Evolutionary conservation across 306 rosid genomes (phyloP), one percentile per base, ranked within the genome.

Genomic region (Lagenaria siceraria): DNA sequence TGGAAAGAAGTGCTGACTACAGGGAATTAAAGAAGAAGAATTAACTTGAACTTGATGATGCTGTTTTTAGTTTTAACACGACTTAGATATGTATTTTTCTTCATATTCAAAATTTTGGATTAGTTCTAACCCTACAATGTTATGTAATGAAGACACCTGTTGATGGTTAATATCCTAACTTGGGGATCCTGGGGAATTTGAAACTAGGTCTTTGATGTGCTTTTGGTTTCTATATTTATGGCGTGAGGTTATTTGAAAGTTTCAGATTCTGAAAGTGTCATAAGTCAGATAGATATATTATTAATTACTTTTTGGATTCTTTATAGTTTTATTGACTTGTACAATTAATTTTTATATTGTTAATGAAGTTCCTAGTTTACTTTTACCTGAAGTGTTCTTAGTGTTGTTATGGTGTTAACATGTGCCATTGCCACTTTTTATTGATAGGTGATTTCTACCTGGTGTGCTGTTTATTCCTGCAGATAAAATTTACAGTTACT

Each of bases 401-500:
- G 18, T 49, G 25, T 51, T 18, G 43, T 17, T 24, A 24, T 72
- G 43, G 60, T 43, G 33, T 22, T 73, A 25, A 51, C 61, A 17
- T 29, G 38, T 51, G 17, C 6, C 42, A 17, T 73, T 73, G 46
- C 43, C 51, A 29, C 77, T 31, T 73, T 49, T 72, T 49, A 17
- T 49, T 72, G 43, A 48, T 73, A 17, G 77, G 77, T 31, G 77
- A 51, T 73, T 71, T 18, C 52, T 54, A 48, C 49, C 58, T 72
- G 56, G 74, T 51, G 60, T 79, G 56, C 78, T 19, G 54, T 80
- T 2, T 76, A 22, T 76, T 52, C 73, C 40, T 79, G 35, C 75
- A 74, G 36, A 27, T 49, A n/a, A 31, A 72, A 71, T 68, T 31
- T 42, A 51, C 75, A 38, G 65, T 77, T 81, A 75, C 58, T 71